Base-by-base conservation (phyloP, 495 filamentous ascomycete species). In the Geopyxis carbonaria region DNA sequence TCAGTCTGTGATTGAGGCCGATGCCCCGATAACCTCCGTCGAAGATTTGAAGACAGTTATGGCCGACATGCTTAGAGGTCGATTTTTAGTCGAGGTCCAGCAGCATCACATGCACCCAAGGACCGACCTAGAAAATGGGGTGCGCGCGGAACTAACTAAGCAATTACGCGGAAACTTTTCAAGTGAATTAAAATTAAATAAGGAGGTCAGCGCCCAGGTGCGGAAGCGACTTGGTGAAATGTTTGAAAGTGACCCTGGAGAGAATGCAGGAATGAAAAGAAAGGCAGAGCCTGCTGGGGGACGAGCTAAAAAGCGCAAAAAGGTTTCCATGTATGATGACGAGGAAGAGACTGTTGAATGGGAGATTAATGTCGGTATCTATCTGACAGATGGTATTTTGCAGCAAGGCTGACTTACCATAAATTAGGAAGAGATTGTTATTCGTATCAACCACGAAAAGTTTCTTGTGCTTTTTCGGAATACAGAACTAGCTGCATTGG, bases 391-490 rank as follows among this genome's bases (percentile, higher is more conserved):
- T 13, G 11, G 31, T 47, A n/a, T 40, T n/a, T 14, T 30, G 11
- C 19, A n/a, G n/a, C n/a, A n/a, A n/a, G n/a, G n/a, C n/a, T 7
- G 7, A 16, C 32, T 38, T 8, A 19, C 8, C 7, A 16, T 1
- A 11, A 9, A 18, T 15, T 14, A 51, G 48, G 59, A 68, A 22
- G 59, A 76, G 37, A 58, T 82, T 36, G 69, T 81, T 15, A 62
- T 95, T 31, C 74, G 80, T 21, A 65, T 94, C 18, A 93, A 93
- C 56, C 77, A 83, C 53, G 78, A 81, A 24, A 93, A 86, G 52
- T 76, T 82, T 31, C 65, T 73, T 3, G 80, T 95, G 10, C 66
- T 78, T 13, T 67, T 91, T 39, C 81, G 89, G 38, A 93, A 78
- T 45, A 65, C 70, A 35, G 73, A 73, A 16, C 75, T 97, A 22